phyloP scores from a whole-genome alignment of 2,329 filamentous ascomycete species.

The Elsinoe fawcettii region DNA sequence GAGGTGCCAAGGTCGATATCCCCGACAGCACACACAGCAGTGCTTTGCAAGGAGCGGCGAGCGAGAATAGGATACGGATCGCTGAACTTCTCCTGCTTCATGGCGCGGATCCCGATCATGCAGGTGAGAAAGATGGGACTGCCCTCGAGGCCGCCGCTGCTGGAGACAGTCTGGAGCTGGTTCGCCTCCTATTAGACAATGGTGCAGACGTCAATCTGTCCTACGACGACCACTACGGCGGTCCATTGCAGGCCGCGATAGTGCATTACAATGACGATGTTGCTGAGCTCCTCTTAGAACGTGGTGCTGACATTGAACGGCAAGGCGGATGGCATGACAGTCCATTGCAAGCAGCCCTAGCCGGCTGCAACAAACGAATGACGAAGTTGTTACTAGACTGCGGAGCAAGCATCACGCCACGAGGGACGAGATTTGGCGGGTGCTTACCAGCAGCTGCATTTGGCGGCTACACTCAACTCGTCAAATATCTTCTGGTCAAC shows the following conservation, averaged over 20 bases:
- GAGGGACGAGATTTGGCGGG: constrained; percentile 16
- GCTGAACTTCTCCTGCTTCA: constrained; percentile 7
- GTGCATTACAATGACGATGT: constrained; percentile 22
- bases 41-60: constrained; percentile 25
- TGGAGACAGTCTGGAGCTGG: neutral
- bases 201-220: constrained; percentile 24
- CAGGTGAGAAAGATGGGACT: neutral
- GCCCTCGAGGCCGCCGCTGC: constrained; percentile 8
- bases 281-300: constrained; percentile 25
- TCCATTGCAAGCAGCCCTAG: constrained; percentile 21
- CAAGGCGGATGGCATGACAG: constrained; percentile 20
- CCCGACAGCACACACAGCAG: constrained; percentile 22
- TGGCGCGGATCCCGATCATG: constrained; percentile 15
- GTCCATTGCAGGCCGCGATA: constrained; percentile 21
- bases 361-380: constrained; percentile 17
- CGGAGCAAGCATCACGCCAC: constrained; percentile 17
- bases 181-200: constrained; percentile 16
- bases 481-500: neutral
- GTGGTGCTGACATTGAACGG: constrained; percentile 23
- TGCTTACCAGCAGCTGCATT: constrained; percentile 22
- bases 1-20: constrained; percentile 21
- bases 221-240: constrained; percentile 20
- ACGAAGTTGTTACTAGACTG: constrained; percentile 18
- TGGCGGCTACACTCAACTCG: constrained; percentile 11
- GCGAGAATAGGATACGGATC: neutral